phyloP scores from a whole-genome alignment of 2,329 filamentous ascomycete species.

The Tolypocladium guangdongense region DNA sequence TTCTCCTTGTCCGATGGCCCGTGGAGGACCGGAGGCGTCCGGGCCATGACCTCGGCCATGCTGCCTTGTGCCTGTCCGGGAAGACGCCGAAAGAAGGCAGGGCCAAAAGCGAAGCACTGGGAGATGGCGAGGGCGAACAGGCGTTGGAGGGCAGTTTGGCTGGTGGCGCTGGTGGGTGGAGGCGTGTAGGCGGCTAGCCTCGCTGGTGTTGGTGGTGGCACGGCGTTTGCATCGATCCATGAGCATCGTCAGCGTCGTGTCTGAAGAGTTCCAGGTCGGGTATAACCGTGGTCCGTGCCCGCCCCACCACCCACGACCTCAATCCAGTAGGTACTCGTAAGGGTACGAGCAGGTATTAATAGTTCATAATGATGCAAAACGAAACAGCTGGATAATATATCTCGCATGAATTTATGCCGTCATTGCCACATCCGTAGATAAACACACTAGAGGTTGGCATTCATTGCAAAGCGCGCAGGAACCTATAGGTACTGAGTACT shows the following conservation, averaged over 20 bases:
- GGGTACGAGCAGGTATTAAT: no score
- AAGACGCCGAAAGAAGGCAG: neutral
- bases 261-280: neutral
- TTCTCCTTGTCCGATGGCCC: slow-evolving; percentile 51
- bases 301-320: neutral
- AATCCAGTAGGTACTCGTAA: no score
- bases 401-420: no score
- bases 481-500: no score
- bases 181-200: no score
- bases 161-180: neutral
- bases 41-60: slow-evolving; percentile 19
- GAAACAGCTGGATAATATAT: neutral
- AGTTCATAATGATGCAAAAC: neutral
- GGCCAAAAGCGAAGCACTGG: neutral
- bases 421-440: no score
- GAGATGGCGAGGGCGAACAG: neutral
- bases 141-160: neutral
- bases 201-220: neutral
- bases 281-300: neutral
- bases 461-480: no score
- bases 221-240: neutral
- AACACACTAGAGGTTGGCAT: no score
- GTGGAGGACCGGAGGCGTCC: slow-evolving; percentile 25
- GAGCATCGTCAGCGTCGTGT: no score
- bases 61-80: neutral